phyloP scores from a whole-genome alignment of 306 rosid genomes.

The Cucurbita argyrosperma region DNA sequence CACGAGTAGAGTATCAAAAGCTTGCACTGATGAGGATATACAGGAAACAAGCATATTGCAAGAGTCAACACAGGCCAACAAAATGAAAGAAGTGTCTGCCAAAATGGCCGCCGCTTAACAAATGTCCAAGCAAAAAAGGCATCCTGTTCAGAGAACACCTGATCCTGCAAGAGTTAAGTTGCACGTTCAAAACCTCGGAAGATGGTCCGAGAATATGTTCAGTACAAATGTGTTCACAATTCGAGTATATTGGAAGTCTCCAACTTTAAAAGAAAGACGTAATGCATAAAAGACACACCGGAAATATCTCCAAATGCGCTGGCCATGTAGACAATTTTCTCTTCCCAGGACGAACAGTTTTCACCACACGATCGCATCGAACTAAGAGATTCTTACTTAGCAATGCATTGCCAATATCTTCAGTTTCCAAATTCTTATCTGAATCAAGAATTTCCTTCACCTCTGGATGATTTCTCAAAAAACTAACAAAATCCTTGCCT shows the following conservation, averaged over 20 bases:
- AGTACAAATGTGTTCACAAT: not conserved
- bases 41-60: constrained; percentile 98
- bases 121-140: constrained; percentile 98
- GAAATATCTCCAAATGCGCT: constrained; percentile 87
- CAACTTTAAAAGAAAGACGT: not conserved
- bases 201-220: not conserved
- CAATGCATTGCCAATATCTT: constrained; percentile 58
- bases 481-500: constrained; percentile 82
- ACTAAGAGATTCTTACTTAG: constrained; percentile 69
- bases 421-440: constrained; percentile 58
- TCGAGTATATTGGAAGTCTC: not conserved
- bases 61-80: constrained; percentile 95
- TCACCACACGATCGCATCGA: constrained; percentile 91
- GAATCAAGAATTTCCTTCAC: constrained; percentile 67
- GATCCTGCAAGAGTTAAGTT: constrained; percentile 57
- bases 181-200: constrained; percentile 17
- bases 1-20: constrained; percentile 84
- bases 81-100: constrained; percentile 97
- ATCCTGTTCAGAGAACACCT: constrained; percentile 77
- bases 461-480: constrained; percentile 72
- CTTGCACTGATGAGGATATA: constrained; percentile 93
- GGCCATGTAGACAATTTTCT: constrained; percentile 94
- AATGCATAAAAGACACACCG: constrained; percentile 23
- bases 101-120: constrained; percentile 76
- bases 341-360: constrained; percentile 96